Evolutionary conservation across 345 rosid genomes (phyloP), one percentile per base, ranked within the genome.

Genomic region (Passiflora organensis): DNA sequence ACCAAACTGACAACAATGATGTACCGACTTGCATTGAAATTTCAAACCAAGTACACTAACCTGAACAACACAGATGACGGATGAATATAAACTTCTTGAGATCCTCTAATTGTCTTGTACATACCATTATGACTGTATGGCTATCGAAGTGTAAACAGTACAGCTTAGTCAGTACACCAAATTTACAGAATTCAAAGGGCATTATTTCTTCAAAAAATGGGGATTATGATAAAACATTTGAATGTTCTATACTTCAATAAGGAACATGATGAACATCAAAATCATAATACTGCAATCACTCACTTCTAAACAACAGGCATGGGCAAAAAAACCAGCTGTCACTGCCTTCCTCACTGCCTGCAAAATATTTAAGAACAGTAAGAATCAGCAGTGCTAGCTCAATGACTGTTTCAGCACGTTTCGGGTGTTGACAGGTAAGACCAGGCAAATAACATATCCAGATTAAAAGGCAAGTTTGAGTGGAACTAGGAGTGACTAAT

Each of bases 11-110:
- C n/a, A n/a, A n/a, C n/a, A n/a, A n/a, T n/a, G n/a, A n/a, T n/a
- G n/a, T n/a, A n/a, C n/a, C n/a, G n/a, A n/a, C n/a, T n/a, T n/a
- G n/a, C n/a, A n/a, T n/a, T n/a, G n/a, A n/a, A n/a, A n/a, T n/a
- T n/a, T n/a, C n/a, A 55, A 48, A 14, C 24, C 8, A 32, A 54
- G 22, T 42, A 2, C 54, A 72, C 85, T 61, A 53, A 91, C 97
- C 97, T 80, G 81, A 91, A 85, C 56, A 88, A 74, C 49, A 91
- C 88, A 5, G 95, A 88, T 16, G 98, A 91, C 0, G 95, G 96
- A 69, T 91, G 98, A 53, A 88, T 81, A 62, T 81, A 74, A 65
- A 88, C 93, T 81, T 91, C 98, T 74, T 82, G 86, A 56, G 86
- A 81, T 62, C 95, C 87, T 76, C 96, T 75, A 13, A 86, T 53